phyloP scores from a whole-genome alignment of 2,329 filamentous ascomycete species.

The Emericellopsis cladophorae region DNA sequence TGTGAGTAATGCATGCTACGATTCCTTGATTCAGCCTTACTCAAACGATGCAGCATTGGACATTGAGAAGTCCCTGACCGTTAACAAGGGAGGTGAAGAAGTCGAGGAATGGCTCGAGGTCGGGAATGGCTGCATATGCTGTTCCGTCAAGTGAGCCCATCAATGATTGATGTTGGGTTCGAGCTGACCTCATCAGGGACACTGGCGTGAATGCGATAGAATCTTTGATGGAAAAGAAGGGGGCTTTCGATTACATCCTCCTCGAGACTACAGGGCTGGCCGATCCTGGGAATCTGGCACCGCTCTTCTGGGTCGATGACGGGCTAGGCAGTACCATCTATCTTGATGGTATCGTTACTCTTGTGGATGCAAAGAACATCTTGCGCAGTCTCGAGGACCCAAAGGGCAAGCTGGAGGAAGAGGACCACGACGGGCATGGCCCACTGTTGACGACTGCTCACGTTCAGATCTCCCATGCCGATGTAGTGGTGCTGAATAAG shows the following conservation, averaged over 20 bases:
- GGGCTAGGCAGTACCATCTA: constrained; percentile 92
- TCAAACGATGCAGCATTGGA: constrained; percentile 52
- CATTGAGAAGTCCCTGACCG: constrained; percentile 89
- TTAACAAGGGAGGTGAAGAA: constrained; percentile 71
- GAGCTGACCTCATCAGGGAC: constrained; percentile 44
- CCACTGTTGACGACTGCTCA: constrained; percentile 83
- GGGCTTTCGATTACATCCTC: constrained; percentile 93
- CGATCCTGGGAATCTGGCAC: constrained; percentile 89
- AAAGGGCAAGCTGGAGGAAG: constrained; percentile 35
- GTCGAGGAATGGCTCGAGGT: constrained; percentile 94
- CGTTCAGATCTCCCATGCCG: constrained; percentile 91
- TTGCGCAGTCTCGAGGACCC: constrained; percentile 68
- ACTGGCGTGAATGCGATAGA: constrained; percentile 90
- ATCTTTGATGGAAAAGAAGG: constrained; percentile 85
- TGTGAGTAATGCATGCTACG: constrained; percentile 35
- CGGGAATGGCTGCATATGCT: constrained; percentile 95
- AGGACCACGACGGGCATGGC: constrained; percentile 17
- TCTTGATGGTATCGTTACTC: constrained; percentile 88
- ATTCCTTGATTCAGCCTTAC: background rate
- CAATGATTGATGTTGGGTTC: background rate
- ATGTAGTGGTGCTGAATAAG: constrained; percentile 93
- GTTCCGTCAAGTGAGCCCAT: constrained; percentile 68
- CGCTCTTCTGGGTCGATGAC: constrained; percentile 95
- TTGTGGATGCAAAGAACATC: constrained; percentile 93
- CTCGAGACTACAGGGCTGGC: constrained; percentile 93